phyloP scores from a whole-genome alignment of 495 filamentous ascomycete genomes.

The Choiromyces venosus region DNA sequence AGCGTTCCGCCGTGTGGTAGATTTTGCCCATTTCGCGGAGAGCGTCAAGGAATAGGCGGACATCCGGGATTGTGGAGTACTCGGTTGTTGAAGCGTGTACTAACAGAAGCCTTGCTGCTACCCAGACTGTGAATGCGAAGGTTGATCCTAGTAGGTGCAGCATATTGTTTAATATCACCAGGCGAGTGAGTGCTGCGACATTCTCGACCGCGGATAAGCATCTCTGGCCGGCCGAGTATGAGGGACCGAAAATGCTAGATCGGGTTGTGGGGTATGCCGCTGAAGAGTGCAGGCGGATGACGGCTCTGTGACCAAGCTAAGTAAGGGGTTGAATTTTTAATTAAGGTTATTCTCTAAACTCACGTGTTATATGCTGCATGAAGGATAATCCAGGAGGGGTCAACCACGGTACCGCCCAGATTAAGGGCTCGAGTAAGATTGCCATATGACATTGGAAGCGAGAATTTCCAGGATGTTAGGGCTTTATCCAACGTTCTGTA shows the following conservation, averaged over 20 bases:
- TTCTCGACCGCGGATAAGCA: slow-evolving; percentile 79
- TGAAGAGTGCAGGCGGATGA: slow-evolving; percentile 86
- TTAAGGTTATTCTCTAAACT: slow-evolving; percentile 41
- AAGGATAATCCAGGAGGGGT: slow-evolving; percentile 70
- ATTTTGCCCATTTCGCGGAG: slow-evolving; percentile 70
- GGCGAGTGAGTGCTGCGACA: slow-evolving; percentile 67
- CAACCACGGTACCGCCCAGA: slow-evolving; percentile 49
- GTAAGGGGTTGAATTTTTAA: slow-evolving; percentile 31
- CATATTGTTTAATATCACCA: slow-evolving; percentile 66
- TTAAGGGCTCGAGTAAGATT: slow-evolving; percentile 70
- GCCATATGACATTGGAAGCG: slow-evolving; percentile 71
- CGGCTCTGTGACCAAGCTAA: too few relatives aligned
- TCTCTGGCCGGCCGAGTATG: slow-evolving; percentile 71
- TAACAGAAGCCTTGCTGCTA: slow-evolving; percentile 76
- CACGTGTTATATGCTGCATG: slow-evolving; percentile 70
- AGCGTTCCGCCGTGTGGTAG: slow-evolving; percentile 79
- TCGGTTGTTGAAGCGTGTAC: slow-evolving; percentile 85
- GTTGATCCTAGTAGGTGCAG: slow-evolving; percentile 76
- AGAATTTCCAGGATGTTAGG: slow-evolving; percentile 74
- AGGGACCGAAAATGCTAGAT: slow-evolving; percentile 78
- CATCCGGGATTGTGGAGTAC: slow-evolving; percentile 68
- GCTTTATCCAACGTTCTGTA: slow-evolving; percentile 77
- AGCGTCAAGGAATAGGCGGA: slow-evolving; percentile 72
- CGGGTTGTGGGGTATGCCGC: slow-evolving; percentile 83
- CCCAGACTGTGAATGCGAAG: slow-evolving; percentile 87